Base-by-base conservation (phyloP, 192 early-diverging fungal genomes). In the Umbelopsis sp. region DNA sequence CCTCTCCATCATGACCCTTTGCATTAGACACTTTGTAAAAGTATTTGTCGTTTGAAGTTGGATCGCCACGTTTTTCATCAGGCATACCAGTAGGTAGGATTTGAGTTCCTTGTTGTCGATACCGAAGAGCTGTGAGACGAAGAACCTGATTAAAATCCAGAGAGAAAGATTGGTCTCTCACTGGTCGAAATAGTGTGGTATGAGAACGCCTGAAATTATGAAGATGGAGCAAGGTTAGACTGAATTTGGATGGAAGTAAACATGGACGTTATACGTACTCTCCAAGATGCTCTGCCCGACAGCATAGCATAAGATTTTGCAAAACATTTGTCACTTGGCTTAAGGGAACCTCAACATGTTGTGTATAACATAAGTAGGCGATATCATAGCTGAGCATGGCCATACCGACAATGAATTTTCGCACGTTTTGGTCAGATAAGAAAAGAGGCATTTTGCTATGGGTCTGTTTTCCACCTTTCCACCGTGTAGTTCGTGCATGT, bases 321-420 rank as follows among this genome's bases (percentile, higher is more conserved):
- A 88, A 72, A 10, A 82, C 86, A 66, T 88, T 80, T 25, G 85
- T 56, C 6, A 84, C 78, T 29, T 82, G 80, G 44, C 71, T 69
- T 0, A 81, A 52, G 14, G 82, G 75, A 45, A 86, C 80, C 21
- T 86, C 79, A 11, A 86, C 77, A 21, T 85, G 85, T 52, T 88
- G 87, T 3, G 83, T 83, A 72, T 84, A 77, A 66, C 87, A 88
- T 14, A 88, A 67, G 73, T 86, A 88, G 4, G 82, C 87, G 66
- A 88, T 79, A 25, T 88, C 77, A 50, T 88, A 88, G 69, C 86
- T 88, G 20, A 88, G 68, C 78, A 85, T 81, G 1, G 80, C 78
- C 52, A 88, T 73, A 8, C 84, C 87, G 20, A 73, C 54, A 1
- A 77, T 76, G 65, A 86, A 88, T 1, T 43, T 43, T 26, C 73